Conservation (phyloP, 768 basidiomycete genomes). For the Lentinula edodes region DNA sequence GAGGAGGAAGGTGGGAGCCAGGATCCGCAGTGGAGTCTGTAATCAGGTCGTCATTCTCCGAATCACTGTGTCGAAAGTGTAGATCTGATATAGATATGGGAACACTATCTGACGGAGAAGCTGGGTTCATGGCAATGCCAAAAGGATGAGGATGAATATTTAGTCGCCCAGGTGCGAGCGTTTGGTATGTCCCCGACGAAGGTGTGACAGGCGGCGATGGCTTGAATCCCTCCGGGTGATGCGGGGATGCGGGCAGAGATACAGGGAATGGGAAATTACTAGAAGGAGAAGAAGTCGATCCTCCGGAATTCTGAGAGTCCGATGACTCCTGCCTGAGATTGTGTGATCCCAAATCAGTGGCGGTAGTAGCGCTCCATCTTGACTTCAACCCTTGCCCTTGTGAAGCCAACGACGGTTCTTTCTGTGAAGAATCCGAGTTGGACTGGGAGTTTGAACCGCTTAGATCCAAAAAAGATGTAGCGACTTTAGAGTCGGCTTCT, state of each 20-base stretch:
- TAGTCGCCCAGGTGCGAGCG: background rate
- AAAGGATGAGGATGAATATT: constrained; percentile 26
- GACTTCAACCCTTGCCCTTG: constrained; percentile 17
- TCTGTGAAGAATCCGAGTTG: constrained; percentile 14
- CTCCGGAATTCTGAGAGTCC: constrained; percentile 14
- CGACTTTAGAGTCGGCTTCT: constrained; percentile 8
- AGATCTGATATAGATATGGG: constrained; percentile 52
- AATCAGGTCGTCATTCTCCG: constrained; percentile 17
- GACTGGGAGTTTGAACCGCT: constrained; percentile 22
- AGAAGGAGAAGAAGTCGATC: constrained; percentile 9
- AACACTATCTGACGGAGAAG: constrained; percentile 53
- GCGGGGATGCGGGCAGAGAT: constrained; percentile 37
- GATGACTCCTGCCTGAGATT: constrained; percentile 12
- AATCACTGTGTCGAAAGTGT: constrained; percentile 39
- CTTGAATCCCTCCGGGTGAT: constrained; percentile 22
- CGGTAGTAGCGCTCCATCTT: constrained; percentile 39
- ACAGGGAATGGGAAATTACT: constrained; percentile 39
- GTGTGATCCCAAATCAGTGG: constrained; percentile 18
- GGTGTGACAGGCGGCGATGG: constrained; percentile 14
- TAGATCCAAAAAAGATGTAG: constrained; percentile 35
- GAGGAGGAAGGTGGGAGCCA: constrained; percentile 7
- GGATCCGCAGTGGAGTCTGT: background rate
- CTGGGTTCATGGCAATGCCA: constrained; percentile 21
- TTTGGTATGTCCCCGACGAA: background rate
- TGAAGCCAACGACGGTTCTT: constrained; percentile 6